Evolutionary conservation across 192 early-diverging fungal genomes (phyloP).

Genomic region (Coemansia sp.): DNA sequence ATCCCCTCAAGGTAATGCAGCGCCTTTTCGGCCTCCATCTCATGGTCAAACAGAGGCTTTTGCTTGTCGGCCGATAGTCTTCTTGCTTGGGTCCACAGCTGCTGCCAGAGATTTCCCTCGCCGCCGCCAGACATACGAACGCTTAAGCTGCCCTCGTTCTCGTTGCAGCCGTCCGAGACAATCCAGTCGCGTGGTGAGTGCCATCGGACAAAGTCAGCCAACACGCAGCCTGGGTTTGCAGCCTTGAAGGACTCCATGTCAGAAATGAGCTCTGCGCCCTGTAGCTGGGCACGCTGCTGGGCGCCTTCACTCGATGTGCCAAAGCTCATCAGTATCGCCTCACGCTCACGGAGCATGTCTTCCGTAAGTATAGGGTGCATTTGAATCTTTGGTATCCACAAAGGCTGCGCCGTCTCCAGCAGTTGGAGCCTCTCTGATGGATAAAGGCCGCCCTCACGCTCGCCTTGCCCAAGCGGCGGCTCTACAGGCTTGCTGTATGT

Average conservation of each 20-base stretch:
- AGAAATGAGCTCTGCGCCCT: slow-evolving; percentile 64
- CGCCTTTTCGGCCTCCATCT: slow-evolving; percentile 74
- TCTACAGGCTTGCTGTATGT: not conserved
- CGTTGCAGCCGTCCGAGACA: slow-evolving; percentile 55
- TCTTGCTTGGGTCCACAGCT: slow-evolving; percentile 70
- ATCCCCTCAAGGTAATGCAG: slow-evolving; percentile 67
- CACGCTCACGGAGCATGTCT: slow-evolving; percentile 84
- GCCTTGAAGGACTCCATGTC: slow-evolving; percentile 96
- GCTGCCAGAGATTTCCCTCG: slow-evolving; percentile 82
- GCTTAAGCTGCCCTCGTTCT: slow-evolving; percentile 59
- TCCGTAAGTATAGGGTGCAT: slow-evolving; percentile 79
- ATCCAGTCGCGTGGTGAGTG: slow-evolving; percentile 94
- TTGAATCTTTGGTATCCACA: slow-evolving; percentile 72
- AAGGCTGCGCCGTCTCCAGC: slow-evolving; percentile 59
- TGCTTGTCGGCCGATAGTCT: slow-evolving; percentile 67
- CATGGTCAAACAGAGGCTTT: slow-evolving; percentile 76
- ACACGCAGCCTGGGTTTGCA: slow-evolving; percentile 72
- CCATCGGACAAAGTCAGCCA: slow-evolving; percentile 94
- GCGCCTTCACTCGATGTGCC: slow-evolving; percentile 73
- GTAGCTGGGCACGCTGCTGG: slow-evolving; percentile 70
- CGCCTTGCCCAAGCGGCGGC: slow-evolving; percentile 2
- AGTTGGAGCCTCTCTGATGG: slow-evolving; percentile 52
- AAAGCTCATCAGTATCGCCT: slow-evolving; percentile 71
- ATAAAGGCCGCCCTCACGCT: slow-evolving; percentile 55
- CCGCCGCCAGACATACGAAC: slow-evolving; percentile 65